Percentiles rank a stretch among this genome's conserved stretches.
These are phyloP conservation scores for Zymoseptoria pseudotritici DNA, from an alignment of 2,329 filamentous ascomycete species.

Conservation along the genomic window DNA sequence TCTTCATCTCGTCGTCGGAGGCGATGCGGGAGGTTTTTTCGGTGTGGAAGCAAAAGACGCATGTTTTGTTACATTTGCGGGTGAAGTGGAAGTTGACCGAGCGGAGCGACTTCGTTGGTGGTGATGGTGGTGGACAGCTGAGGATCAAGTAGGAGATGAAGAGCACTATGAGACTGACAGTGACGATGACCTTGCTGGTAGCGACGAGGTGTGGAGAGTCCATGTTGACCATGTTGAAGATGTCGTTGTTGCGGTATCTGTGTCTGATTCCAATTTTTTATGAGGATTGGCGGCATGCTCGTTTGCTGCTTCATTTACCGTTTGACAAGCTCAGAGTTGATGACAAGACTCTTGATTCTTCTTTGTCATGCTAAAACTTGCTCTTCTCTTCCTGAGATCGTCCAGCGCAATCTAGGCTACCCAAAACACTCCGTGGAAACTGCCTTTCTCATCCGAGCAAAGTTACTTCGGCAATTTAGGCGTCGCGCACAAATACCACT, in stretches of 20 bases:
- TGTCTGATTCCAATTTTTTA: background rate
- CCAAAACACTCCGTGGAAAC: background rate
- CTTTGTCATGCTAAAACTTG: background rate
- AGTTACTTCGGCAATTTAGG: too few relatives aligned
- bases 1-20: conserved; percentile 34
- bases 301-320: background rate
- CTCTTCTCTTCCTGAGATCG: too few relatives aligned
- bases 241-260: background rate
- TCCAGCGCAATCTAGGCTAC: background rate
- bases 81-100: conserved; percentile 44
- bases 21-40: conserved; percentile 42
- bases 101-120: conserved; percentile 21
- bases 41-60: conserved; percentile 53
- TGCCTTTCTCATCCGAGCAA: too few relatives aligned
- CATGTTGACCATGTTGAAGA: background rate
- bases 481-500: too few relatives aligned
- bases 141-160: background rate
- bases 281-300: background rate
- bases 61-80: conserved; percentile 43
- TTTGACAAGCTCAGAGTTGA: background rate
- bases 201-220: background rate
- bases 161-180: background rate
- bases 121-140: background rate
- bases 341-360: background rate
- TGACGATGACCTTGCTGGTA: background rate